phyloP scores from a whole-genome alignment of 164 flowering plant genomes.

The Chloranthus sessilifolius region DNA sequence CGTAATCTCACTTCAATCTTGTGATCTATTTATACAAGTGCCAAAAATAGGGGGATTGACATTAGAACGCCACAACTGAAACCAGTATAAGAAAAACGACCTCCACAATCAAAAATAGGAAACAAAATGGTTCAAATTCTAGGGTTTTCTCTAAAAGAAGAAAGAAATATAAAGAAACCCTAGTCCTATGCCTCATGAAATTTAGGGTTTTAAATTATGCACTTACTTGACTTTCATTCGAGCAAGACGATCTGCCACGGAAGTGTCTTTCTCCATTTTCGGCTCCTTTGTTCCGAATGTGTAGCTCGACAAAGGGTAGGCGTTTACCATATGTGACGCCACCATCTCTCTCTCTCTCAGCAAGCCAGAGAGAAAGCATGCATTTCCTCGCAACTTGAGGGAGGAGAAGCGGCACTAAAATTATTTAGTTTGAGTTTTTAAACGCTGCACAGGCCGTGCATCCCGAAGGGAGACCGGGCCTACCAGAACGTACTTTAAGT shows the following conservation, averaged over 20 bases:
- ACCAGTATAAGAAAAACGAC: not conserved
- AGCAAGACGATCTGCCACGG: constrained; percentile 97
- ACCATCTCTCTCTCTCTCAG: constrained; percentile 15
- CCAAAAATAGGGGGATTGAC: too few relatives aligned
- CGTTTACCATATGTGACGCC: constrained; percentile 42
- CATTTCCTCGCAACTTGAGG: too few relatives aligned
- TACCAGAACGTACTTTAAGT: too few relatives aligned
- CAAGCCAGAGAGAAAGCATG: too few relatives aligned
- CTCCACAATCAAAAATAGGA: not conserved
- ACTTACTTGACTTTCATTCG: constrained; percentile 95
- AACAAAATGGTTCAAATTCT: not conserved
- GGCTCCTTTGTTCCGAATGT: constrained; percentile 97
- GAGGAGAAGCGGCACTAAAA: too few relatives aligned
- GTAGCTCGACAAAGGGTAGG: constrained; percentile 91
- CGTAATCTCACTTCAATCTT: too few relatives aligned
- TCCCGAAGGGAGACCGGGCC: too few relatives aligned
- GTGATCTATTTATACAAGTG: too few relatives aligned
- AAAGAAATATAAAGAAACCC: not conserved
- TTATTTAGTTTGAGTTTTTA: too few relatives aligned
- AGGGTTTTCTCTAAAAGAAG: not conserved
- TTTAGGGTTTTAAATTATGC: not conserved
- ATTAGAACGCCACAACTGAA: too few relatives aligned
- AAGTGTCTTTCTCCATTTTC: constrained; percentile 97
- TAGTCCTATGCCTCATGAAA: not conserved
- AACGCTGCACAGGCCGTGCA: too few relatives aligned